A percentile compares a stretch with the other conserved stretches of the same genome.
phyloP scores from a whole-genome alignment of 352 stramenopile species.

The Globisporangium irregulare region DNA sequence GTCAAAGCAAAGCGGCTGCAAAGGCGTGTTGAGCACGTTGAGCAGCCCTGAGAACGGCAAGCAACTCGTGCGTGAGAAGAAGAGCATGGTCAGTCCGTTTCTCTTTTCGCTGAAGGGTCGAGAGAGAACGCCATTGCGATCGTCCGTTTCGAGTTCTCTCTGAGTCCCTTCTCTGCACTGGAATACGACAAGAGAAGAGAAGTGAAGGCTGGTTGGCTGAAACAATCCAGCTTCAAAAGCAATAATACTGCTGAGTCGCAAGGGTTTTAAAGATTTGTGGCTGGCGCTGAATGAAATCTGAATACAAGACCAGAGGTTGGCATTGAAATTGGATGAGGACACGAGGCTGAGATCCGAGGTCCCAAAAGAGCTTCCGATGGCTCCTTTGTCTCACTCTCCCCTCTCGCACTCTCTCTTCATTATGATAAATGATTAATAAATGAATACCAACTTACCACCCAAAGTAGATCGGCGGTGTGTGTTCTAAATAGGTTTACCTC shows the following conservation, averaged over 20 bases:
- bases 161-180: not conserved
- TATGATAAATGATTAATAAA: not conserved
- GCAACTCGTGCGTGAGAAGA: not conserved
- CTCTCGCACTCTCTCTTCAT: not conserved
- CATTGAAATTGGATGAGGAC: not conserved
- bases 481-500: slow-evolving; percentile 1
- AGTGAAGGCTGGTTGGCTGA: not conserved
- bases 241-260: not conserved
- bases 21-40: not conserved
- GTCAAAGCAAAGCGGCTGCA: not conserved
- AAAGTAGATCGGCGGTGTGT: not conserved
- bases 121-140: too few relatives aligned
- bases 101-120: not conserved
- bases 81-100: not conserved
- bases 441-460: not conserved
- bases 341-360: not conserved
- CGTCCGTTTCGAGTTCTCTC: not conserved
- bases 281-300: not conserved
- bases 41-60: not conserved
- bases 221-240: not conserved
- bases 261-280: not conserved
- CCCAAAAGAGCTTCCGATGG: slow-evolving; percentile 3
- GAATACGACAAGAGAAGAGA: not conserved
- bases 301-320: not conserved
- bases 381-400: not conserved